Evolutionary conservation across 164 flowering plant genomes (phyloP).

Genomic region (Macadamia integrifolia): DNA sequence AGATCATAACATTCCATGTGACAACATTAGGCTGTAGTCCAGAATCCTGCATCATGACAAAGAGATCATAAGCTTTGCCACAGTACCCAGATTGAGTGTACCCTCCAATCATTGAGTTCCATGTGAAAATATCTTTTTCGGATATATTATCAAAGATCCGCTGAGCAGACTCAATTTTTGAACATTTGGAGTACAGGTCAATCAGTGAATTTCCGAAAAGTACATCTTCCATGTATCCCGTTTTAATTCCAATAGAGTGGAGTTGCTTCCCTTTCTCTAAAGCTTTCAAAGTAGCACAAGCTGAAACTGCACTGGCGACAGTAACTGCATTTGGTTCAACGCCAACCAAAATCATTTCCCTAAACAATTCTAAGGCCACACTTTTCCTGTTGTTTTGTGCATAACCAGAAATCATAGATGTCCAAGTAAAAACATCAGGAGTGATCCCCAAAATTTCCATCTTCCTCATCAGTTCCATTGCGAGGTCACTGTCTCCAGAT

Average conservation of each 20-base stretch:
- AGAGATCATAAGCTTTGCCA: slow-evolving; percentile 54
- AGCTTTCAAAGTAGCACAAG: slow-evolving; percentile 39
- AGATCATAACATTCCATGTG: background rate
- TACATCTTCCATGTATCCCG: slow-evolving; percentile 34
- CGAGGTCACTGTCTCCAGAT: slow-evolving; percentile 43
- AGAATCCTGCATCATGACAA: slow-evolving; percentile 43
- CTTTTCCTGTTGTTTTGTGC: slow-evolving; percentile 31
- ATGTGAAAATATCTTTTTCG: slow-evolving; percentile 46
- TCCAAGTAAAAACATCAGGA: slow-evolving; percentile 64
- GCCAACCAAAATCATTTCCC: slow-evolving; percentile 45
- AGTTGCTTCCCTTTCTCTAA: slow-evolving; percentile 35
- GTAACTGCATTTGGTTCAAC: slow-evolving; percentile 53
- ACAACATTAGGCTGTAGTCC: slow-evolving; percentile 32
- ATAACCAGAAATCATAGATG: slow-evolving; percentile 52
- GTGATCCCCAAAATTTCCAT: slow-evolving; percentile 37
- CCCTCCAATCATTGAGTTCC: slow-evolving; percentile 61
- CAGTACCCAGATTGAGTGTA: slow-evolving; percentile 52
- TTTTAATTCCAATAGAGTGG: slow-evolving; percentile 38
- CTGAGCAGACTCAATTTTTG: slow-evolving; percentile 38
- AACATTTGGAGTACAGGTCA: slow-evolving; percentile 53
- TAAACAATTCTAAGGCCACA: slow-evolving; percentile 43
- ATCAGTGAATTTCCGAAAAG: slow-evolving; percentile 50
- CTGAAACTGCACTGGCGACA: slow-evolving; percentile 40
- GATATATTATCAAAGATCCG: slow-evolving; percentile 30
- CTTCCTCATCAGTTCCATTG: slow-evolving; percentile 42